A percentile compares a stretch with the other conserved stretches of the same genome.
Conservation (phyloP, 768 basidiomycete genomes). For the Glaciozyma antarctica region DNA sequence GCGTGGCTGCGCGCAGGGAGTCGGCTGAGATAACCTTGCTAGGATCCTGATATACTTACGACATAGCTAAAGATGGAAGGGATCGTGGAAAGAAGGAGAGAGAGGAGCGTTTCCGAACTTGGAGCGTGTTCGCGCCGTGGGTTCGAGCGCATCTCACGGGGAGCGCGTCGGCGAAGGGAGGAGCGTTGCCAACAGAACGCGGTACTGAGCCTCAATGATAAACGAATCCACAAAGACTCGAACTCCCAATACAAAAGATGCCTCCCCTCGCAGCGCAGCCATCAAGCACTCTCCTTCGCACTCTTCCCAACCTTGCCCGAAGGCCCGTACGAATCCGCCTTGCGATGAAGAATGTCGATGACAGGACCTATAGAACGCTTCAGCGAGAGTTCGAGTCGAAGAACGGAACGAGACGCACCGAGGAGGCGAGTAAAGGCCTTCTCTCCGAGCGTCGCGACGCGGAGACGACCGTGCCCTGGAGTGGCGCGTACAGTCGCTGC, state of each 20-base stretch:
- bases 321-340: conserved; percentile 34
- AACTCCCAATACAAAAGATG: not conserved
- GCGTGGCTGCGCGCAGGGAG: not conserved
- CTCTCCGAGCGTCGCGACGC: conserved; percentile 87
- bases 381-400: too few relatives aligned
- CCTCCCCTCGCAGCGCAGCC: not conserved
- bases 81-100: not conserved
- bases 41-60: too few relatives aligned
- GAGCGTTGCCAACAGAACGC: too few relatives aligned
- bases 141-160: not conserved
- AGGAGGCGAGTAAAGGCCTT: conserved; percentile 87
- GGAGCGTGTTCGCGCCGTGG: not conserved
- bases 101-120: not conserved
- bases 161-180: too few relatives aligned
- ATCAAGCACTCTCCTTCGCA: not conserved
- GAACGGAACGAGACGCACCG: conserved; percentile 43
- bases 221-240: too few relatives aligned
- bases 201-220: too few relatives aligned
- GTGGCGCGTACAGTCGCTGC: conserved; percentile 81
- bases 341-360: conserved; percentile 36
- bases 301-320: not conserved
- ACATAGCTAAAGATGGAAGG: not conserved
- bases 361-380: not conserved
- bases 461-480: conserved; percentile 53
- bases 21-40: too few relatives aligned